Evolutionary conservation across 352 stramenopile species (phyloP), one percentile per base, ranked within the genome.

Genomic region (Globisporangium echinulatum): DNA sequence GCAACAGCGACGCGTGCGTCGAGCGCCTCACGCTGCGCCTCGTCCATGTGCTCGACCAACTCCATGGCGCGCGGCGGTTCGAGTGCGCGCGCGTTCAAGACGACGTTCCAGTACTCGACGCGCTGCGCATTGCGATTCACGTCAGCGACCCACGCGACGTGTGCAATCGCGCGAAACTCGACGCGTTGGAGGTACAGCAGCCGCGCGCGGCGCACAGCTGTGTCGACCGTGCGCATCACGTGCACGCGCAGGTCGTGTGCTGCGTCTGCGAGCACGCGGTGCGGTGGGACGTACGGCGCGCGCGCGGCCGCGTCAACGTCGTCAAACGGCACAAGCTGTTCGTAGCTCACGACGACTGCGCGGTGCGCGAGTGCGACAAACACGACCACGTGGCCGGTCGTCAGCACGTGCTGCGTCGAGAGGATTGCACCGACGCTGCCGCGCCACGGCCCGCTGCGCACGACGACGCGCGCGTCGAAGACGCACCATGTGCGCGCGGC

Each of bases 81-180:
- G 46, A 78, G 57, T 10, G 75, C 74, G n/a, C 77, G 69, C 49
- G 67, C 74, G 64, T 91, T 88, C 7, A 86, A 68, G 19, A 91
- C 82, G 7, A 91, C 77, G 49, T 91, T 89, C 82, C 82, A 91
- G 59, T 77, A 89, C 66, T 91, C 79, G 15, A 70, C 52, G 44
- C 74, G 72, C 46, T 86, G 51, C 51, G 74, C 66, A 4, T 49
- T 56, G 49, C 83, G 79, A 64, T 89, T 85, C 62, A 68, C 85
- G 25, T 88, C 79, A 10, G 75, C 75, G 6, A 89, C 69, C 82
- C 82, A 91, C 5, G 82, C 79, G 49, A 80, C 85, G 36, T 80
- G 74, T n/a, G 67, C 59, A 38, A 91, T 73, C n/a, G 82, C 75
- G 19, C 81, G 72, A 54, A 85, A 91, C 60, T 88, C 81, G 58